These are phyloP conservation scores for Ocimum tenuiflorum DNA, from an alignment of 257 asterid genomes.

Conservation along the genomic window DNA sequence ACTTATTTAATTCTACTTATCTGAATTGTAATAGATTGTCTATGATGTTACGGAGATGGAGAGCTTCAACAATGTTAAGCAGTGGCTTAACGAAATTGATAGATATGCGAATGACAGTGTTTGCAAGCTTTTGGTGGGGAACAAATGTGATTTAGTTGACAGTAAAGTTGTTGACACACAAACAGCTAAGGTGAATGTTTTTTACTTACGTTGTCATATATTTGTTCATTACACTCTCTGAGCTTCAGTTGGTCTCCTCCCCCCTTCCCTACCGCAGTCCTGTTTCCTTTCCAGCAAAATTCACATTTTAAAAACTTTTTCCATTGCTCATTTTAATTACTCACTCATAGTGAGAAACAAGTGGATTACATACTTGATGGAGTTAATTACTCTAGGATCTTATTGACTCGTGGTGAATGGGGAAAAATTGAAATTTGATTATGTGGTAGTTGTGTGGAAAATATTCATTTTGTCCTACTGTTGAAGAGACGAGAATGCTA, in stretches of 20 bases:
- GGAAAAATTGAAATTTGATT: too few relatives aligned
- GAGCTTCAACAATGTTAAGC: constrained; percentile 97
- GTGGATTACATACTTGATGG: background rate
- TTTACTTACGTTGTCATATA: background rate
- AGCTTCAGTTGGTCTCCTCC: background rate
- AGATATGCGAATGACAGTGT: constrained; percentile 92
- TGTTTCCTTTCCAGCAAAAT: background rate
- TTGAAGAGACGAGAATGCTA: too few relatives aligned
- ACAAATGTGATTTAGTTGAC: constrained; percentile 92
- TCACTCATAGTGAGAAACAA: background rate
- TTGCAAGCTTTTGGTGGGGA: constrained; percentile 97
- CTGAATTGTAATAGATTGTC: constrained; percentile 51
- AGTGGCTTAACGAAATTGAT: constrained; percentile 92
- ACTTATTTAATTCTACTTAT: constrained; percentile 17
- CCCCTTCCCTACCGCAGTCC: background rate
- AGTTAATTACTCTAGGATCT: background rate
- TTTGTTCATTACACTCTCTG: background rate
- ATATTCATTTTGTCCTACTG: too few relatives aligned
- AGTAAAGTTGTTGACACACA: constrained; percentile 82
- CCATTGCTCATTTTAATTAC: background rate
- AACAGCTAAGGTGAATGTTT: constrained; percentile 57
- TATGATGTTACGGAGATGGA: constrained; percentile 96
- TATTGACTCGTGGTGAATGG: too few relatives aligned
- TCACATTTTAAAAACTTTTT: background rate
- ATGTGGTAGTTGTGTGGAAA: too few relatives aligned